These are phyloP conservation scores for Leccinum truebloodii DNA, from an alignment of 768 basidiomycete genomes.

Conservation along the genomic window DNA sequence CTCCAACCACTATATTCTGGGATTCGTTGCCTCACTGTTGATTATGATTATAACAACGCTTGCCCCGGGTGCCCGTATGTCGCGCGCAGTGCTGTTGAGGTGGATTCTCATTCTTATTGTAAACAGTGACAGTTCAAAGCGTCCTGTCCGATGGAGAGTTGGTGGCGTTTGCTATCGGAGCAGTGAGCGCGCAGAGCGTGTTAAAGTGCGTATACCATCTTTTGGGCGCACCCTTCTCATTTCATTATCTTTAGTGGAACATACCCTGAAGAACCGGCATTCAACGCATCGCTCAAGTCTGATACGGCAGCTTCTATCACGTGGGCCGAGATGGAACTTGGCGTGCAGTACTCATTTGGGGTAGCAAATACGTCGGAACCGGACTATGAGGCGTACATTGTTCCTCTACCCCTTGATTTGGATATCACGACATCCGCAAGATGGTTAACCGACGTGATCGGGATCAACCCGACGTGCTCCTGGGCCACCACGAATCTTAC, in stretches of 20 bases:
- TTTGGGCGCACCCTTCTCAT: background rate
- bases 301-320: constrained; percentile 21
- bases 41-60: constrained; percentile 20
- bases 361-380: constrained; percentile 13
- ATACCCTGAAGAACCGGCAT: background rate
- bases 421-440: constrained; percentile 21
- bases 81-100: background rate
- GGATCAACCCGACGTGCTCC: constrained; percentile 29
- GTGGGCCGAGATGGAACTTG: constrained; percentile 29
- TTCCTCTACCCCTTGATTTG: constrained; percentile 21
- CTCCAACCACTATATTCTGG: constrained; percentile 25
- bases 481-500: constrained; percentile 32
- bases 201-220: constrained; percentile 21
- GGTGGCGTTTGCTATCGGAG: constrained; percentile 26
- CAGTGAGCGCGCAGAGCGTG: constrained; percentile 24
- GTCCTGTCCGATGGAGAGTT: constrained; percentile 24
- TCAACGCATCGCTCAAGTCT: constrained; percentile 10
- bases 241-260: constrained; percentile 11
- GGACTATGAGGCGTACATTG: constrained; percentile 20
- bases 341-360: constrained; percentile 27
- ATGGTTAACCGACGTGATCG: constrained; percentile 31
- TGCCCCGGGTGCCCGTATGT: constrained; percentile 30
- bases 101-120: background rate
- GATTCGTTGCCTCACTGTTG: constrained; percentile 21
- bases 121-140: constrained; percentile 22